Percentiles rank a stretch among this genome's conserved stretches.
phyloP scores from a whole-genome alignment of 2,329 filamentous ascomycete species.

The Myriangium duriaei region DNA sequence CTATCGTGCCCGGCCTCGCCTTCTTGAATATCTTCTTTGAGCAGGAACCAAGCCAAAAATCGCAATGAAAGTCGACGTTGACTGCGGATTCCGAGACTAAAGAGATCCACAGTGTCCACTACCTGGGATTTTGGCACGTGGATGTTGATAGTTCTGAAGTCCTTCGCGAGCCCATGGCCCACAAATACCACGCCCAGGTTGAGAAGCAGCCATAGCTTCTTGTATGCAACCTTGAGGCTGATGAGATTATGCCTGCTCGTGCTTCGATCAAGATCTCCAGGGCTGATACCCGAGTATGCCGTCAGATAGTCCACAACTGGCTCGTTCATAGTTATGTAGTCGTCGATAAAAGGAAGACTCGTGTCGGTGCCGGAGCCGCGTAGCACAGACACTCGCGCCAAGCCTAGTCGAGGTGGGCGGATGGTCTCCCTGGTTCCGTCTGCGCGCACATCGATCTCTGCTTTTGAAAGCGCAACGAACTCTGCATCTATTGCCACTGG shows the following conservation, averaged over 20 bases:
- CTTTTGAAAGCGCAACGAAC: slow-evolving; percentile 84
- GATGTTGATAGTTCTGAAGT: slow-evolving; percentile 97
- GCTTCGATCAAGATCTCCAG: slow-evolving; percentile 69
- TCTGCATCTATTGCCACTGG: slow-evolving; percentile 90
- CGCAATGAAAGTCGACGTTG: slow-evolving; percentile 81
- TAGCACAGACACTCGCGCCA: slow-evolving; percentile 86
- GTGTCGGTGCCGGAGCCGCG: slow-evolving; percentile 67
- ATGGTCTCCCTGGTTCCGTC: slow-evolving; percentile 89
- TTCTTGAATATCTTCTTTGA: slow-evolving; percentile 90
- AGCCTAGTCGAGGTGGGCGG: slow-evolving; percentile 74
- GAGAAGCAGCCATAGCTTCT: slow-evolving; percentile 92
- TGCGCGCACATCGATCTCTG: slow-evolving; percentile 92
- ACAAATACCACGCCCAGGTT: slow-evolving; percentile 91
- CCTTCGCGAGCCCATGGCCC: slow-evolving; percentile 83
- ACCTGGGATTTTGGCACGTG: slow-evolving; percentile 83
- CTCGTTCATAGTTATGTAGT: slow-evolving; percentile 88
- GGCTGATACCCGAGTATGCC: slow-evolving; percentile 80
- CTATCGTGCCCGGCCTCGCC: slow-evolving; percentile 63
- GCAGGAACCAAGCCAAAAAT: slow-evolving; percentile 80
- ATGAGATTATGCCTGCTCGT: slow-evolving; percentile 74
- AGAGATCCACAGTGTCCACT: slow-evolving; percentile 87
- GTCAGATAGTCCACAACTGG: slow-evolving; percentile 92
- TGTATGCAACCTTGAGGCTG: slow-evolving; percentile 82
- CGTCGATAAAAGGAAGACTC: slow-evolving; percentile 84
- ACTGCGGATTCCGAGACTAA: slow-evolving; percentile 61